These are phyloP conservation scores for Pyrenopolyporus hunteri DNA, from an alignment of 495 filamentous ascomycete species.

Conservation along the genomic window DNA sequence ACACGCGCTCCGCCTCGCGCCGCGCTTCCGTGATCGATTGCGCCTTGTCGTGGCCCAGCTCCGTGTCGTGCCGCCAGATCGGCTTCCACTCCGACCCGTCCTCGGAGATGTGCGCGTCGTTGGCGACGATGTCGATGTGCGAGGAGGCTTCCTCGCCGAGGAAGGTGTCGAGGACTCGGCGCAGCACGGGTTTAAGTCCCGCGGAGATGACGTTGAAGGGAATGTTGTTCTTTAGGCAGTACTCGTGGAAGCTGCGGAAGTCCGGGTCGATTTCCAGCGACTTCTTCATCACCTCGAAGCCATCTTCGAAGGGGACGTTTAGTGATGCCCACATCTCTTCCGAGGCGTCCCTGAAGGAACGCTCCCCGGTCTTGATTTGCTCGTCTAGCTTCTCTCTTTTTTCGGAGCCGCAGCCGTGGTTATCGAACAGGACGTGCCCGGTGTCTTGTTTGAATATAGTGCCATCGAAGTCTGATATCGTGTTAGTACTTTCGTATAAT, in stretches of 20 bases:
- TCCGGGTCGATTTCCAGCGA: conserved; percentile 68
- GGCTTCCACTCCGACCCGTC: conserved; percentile 71
- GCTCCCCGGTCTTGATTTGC: conserved; percentile 70
- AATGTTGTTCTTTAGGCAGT: conserved; percentile 67
- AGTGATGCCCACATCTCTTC: conserved; percentile 80
- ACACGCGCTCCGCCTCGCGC: conserved; percentile 55
- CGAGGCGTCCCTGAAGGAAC: conserved; percentile 74
- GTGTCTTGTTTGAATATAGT: conserved; percentile 84
- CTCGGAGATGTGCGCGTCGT: conserved; percentile 65
- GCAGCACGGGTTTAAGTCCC: conserved; percentile 69
- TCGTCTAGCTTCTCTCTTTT: conserved; percentile 65
- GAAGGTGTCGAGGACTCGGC: conserved; percentile 67
- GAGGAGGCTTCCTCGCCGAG: conserved; percentile 61
- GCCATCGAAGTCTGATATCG: conserved; percentile 69
- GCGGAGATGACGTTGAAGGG: conserved; percentile 78
- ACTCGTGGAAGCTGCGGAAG: conserved; percentile 70
- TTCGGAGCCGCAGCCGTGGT: conserved; percentile 65
- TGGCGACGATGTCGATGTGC: conserved; percentile 73
- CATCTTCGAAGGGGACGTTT: conserved; percentile 73
- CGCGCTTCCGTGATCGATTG: conserved; percentile 68
- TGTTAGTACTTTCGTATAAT: conserved; percentile 13
- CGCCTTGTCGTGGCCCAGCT: conserved; percentile 75
- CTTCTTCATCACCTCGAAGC: conserved; percentile 71
- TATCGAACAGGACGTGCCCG: conserved; percentile 75
- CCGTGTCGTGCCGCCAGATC: conserved; percentile 71